These are phyloP conservation scores for Metschnikowia lachancei DNA, from an alignment of 805 yeast species.

Conservation along the genomic window DNA sequence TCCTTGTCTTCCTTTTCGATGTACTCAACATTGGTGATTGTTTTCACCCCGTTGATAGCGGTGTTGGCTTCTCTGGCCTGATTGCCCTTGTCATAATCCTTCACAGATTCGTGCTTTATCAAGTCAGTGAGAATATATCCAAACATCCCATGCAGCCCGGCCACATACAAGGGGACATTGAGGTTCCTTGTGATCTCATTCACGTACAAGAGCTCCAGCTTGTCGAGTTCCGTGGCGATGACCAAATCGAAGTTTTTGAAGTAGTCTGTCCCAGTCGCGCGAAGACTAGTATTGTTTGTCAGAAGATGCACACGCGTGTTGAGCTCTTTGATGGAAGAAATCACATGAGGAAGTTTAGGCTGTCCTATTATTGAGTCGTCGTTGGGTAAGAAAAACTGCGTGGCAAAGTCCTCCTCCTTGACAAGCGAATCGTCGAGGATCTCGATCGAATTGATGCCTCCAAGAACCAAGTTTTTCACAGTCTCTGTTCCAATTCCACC, in stretches of 20 bases:
- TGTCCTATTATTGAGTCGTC: slow-evolving; percentile 55
- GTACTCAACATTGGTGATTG: slow-evolving; percentile 29
- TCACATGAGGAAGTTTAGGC: slow-evolving; percentile 52
- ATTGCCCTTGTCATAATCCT: slow-evolving; percentile 51
- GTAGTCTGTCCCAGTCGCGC: slow-evolving; percentile 30
- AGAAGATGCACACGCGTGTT: slow-evolving; percentile 73
- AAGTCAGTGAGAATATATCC: slow-evolving; percentile 83
- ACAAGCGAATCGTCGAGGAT: slow-evolving; percentile 59
- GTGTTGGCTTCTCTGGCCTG: slow-evolving; percentile 43
- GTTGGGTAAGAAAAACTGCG: slow-evolving; percentile 68
- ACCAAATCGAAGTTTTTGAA: slow-evolving; percentile 63
- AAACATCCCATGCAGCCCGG: slow-evolving; percentile 74
- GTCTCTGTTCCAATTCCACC: slow-evolving; percentile 81
- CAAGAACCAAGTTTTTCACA: slow-evolving; percentile 78
- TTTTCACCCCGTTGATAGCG: slow-evolving; percentile 46
- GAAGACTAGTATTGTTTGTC: slow-evolving; percentile 31
- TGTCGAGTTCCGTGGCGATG: slow-evolving; percentile 65
- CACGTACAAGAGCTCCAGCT: slow-evolving; percentile 42
- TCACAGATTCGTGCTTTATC: slow-evolving; percentile 55
- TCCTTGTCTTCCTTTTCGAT: slow-evolving; percentile 44
- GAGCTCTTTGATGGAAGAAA: slow-evolving; percentile 60
- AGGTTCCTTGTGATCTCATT: slow-evolving; percentile 56
- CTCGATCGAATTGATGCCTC: slow-evolving; percentile 82
- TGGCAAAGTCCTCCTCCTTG: slow-evolving; percentile 59
- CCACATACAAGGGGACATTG: slow-evolving; percentile 63